Base-by-base conservation (phyloP, 331 rosid genomes). In the Malus hybrid region DNA sequence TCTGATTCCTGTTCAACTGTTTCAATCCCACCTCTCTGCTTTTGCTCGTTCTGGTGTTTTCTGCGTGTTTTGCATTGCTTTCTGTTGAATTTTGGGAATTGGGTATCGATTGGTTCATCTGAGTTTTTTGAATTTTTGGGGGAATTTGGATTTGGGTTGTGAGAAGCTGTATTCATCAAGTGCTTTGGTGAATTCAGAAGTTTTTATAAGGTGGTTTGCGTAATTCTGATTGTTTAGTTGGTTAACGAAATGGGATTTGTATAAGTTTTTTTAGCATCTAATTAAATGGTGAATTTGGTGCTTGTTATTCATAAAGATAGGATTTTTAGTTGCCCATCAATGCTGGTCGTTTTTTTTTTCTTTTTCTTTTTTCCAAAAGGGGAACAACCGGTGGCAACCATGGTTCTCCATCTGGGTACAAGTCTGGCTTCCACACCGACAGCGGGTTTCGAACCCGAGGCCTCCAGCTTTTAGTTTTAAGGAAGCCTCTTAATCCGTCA, bases 1-100 rank as follows among this genome's bases (percentile, higher is more conserved):
- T 84, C 84, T 79, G 85, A 48, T 75, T 68, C 67, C 15, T 63
- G 12, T 39, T 54, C 3, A 71, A 52, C 62, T 24, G 33, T 76
- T 78, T 19, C 64, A 11, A 22, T 71, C 63, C 10, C 22, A 68
- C 63, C 2, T 50, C 59, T 74, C 76, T 75, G 55, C 28, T 27
- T 65, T 72, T 24, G 18, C 15, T 56, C 46, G 57, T 36, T 50
- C 73, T 36, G 28, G 50, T 44, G 62, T 24, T 28, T 75, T 69
- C 69, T 82, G 56, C n/a, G 62, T 33, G 2, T 62, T 46, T 59
- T 59, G 39, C 33, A 22, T 73, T 31, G 12, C 31, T 69, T 13
- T 65, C 74, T 55, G 31, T 34, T 10, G 36, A 56, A 44, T 81
- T 70, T 48, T 34, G 27, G 67, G 16, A 66, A 50, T 74, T 72